phyloP scores from a whole-genome alignment of 2,329 filamentous ascomycete genomes.

The Penicillium oxalicum region DNA sequence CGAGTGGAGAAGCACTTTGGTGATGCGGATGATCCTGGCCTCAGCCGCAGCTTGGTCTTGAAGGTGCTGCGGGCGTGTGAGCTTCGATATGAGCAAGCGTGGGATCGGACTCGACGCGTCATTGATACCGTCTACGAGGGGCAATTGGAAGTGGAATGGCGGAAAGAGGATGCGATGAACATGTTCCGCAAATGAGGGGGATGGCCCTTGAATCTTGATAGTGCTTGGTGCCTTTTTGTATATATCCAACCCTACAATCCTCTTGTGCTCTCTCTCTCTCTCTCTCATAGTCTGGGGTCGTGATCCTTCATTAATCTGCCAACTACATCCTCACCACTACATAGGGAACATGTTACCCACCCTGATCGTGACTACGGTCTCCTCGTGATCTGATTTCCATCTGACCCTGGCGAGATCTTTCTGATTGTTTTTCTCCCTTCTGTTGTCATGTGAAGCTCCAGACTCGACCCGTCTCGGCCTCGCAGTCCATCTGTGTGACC shows the following conservation, averaged over 20 bases:
- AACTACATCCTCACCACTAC: too few relatives aligned
- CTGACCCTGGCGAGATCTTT: too few relatives aligned
- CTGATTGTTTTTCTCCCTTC: too few relatives aligned
- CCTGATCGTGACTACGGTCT: too few relatives aligned
- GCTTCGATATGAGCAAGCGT: slow-evolving; percentile 48
- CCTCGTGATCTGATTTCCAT: too few relatives aligned
- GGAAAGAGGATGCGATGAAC: slow-evolving; percentile 39
- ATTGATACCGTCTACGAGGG: slow-evolving; percentile 43
- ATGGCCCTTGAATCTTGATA: neutral
- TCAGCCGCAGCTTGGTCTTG: slow-evolving; percentile 54
- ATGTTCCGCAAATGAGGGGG: slow-evolving; percentile 40
- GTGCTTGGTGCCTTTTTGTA: slow-evolving; percentile 2
- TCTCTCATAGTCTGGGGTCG: too few relatives aligned
- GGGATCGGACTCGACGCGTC: slow-evolving; percentile 46
- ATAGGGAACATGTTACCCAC: too few relatives aligned
- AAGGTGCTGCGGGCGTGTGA: slow-evolving; percentile 59
- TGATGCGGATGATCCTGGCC: slow-evolving; percentile 68
- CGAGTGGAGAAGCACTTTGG: slow-evolving; percentile 97
- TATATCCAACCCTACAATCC: neutral
- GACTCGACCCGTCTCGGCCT: too few relatives aligned
- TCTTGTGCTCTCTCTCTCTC: slow-evolving; percentile 3
- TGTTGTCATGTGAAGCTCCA: too few relatives aligned
- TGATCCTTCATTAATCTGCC: too few relatives aligned
- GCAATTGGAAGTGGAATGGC: slow-evolving; percentile 44
- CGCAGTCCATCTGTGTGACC: too few relatives aligned